Conservation (phyloP, 192 early-diverging fungal genomes). For the Backusella australiensis region DNA sequence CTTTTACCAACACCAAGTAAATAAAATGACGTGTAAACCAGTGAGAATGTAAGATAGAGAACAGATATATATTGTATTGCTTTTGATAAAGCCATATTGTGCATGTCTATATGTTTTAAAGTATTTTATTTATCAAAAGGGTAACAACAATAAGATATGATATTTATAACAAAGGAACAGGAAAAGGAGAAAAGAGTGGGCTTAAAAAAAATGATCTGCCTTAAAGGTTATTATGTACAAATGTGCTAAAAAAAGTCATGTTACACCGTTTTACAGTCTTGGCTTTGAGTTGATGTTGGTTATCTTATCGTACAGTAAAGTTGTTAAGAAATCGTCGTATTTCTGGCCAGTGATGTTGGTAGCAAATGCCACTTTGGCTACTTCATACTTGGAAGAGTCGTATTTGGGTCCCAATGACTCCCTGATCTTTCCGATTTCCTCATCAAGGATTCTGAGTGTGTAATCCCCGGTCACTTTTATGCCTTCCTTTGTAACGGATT, state of each 20-base stretch:
- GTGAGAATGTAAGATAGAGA: slow-evolving; percentile 23
- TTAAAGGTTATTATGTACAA: neutral
- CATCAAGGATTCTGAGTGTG: slow-evolving; percentile 71
- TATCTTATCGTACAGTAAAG: slow-evolving; percentile 89
- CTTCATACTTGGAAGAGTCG: slow-evolving; percentile 58
- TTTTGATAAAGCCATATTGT: neutral
- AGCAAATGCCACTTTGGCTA: slow-evolving; percentile 65
- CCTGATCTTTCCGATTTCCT: slow-evolving; percentile 73
- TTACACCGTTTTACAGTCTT: slow-evolving; percentile 23
- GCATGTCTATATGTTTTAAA: neutral
- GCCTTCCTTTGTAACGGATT: slow-evolving; percentile 76
- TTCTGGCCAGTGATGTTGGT: slow-evolving; percentile 77
- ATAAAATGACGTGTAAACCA: slow-evolving; percentile 30
- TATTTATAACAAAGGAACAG: neutral
- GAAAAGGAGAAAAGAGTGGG: neutral
- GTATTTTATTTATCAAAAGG: neutral
- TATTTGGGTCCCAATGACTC: slow-evolving; percentile 63
- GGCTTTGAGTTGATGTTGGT: slow-evolving; percentile 34
- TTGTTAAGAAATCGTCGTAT: slow-evolving; percentile 93
- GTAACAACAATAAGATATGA: neutral
- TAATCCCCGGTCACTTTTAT: slow-evolving; percentile 75
- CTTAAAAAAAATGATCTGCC: neutral
- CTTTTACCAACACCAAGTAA: neutral
- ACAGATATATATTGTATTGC: slow-evolving; percentile 19
- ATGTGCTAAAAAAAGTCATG: neutral